Conservation (phyloP, 352 stramenopile genomes). For the Globisporangium cystogenes region DNA sequence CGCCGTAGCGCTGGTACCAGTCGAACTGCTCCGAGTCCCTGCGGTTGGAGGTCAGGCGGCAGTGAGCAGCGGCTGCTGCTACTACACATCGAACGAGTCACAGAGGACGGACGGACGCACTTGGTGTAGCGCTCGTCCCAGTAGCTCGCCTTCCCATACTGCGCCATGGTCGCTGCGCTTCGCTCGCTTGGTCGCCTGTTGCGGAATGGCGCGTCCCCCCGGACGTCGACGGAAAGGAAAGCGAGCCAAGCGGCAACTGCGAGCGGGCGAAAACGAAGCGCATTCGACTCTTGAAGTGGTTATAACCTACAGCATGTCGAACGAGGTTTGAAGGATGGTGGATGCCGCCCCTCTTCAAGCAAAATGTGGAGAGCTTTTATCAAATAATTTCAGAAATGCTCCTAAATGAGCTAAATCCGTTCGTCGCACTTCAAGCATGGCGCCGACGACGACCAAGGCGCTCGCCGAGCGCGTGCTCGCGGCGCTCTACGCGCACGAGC, state of each 20-base stretch:
- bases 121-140: constrained; percentile 95
- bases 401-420: too few species aligned
- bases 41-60: too few species aligned
- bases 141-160: constrained; percentile 92
- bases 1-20: constrained; percentile 93
- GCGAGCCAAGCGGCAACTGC: background rate
- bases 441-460: background rate
- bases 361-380: too few species aligned
- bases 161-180: constrained; percentile 48
- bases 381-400: too few species aligned
- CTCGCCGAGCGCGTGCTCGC: constrained; percentile 47
- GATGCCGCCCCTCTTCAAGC: background rate
- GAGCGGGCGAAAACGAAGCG: background rate
- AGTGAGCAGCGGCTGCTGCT: too few species aligned
- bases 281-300: background rate
- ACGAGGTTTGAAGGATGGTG: background rate
- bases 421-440: background rate
- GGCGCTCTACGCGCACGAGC: constrained; percentile 48
- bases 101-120: too few species aligned
- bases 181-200: background rate
- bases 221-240: background rate
- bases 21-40: constrained; percentile 93
- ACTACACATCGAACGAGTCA: too few species aligned
- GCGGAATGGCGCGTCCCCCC: constrained; percentile 6
- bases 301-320: background rate